Base-by-base conservation (phyloP, 202 grass and related monocot genomes). In the Saccharum hybrid region DNA sequence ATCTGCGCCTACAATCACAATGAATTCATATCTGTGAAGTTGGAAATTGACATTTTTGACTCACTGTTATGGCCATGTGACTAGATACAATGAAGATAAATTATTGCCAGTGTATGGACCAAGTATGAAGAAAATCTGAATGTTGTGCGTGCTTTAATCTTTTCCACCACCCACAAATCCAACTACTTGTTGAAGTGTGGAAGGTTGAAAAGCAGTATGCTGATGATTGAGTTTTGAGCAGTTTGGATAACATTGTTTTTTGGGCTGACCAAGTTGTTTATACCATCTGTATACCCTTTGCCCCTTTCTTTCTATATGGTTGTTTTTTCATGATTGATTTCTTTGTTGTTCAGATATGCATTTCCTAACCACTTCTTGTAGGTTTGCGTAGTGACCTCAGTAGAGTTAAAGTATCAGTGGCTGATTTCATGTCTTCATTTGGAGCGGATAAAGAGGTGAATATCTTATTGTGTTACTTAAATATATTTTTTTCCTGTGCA, bases 391-490 rank as follows among this genome's bases (percentile, higher is more conserved):
- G 76, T 67, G 70, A 56, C 76, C 65, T 34, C 66, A 81, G n/a
- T 39, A 78, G 37, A 83, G 83, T 80, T 76, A 86, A 69, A 85
- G 41, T 88, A 81, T 82, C 75, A 18, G 80, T 74, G 84, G 78
- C 56, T 76, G 92, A 78, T 89, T 85, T 89, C 34, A 54, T 68
- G 39, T 60, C 77, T 68, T 48, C 75, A 68, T 95, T 87, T 87
- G 67, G 56, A 71, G 48, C 71, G 30, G 51, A 78, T 64, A 60
- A 67, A 63, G 80, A 93, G 85, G 91, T 98, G 80, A 88, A 75
- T 64, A 76, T 43, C 71, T 36, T 89, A 31, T 82, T 71, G 13
- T 83, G 21, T 30, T 63, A 56, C 74, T 81, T 63, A 78, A 79
- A 70, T 75, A 34, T 57, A 60, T 56, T 21, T 85, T 85, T 66